Evolutionary conservation across 2,329 filamentous ascomycete species (phyloP).

Genomic region (Thyridium curvatum): DNA sequence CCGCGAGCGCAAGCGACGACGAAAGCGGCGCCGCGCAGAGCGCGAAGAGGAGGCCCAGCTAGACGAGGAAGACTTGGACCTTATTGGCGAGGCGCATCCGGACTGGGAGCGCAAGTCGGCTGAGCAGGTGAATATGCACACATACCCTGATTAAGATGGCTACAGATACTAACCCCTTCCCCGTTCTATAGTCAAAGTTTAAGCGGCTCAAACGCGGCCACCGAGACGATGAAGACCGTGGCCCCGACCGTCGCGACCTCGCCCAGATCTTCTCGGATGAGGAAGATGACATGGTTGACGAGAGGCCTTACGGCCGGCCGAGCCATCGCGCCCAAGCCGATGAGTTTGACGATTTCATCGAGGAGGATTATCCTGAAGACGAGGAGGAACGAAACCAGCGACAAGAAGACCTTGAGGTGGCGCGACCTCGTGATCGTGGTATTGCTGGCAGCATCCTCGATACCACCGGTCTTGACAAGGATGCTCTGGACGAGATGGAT

Average conservation of each 20-base stretch:
- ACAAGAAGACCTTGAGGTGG: slow-evolving; percentile 83
- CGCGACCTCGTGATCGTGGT: slow-evolving; percentile 67
- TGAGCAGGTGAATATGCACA: slow-evolving; percentile 54
- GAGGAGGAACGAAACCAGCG: slow-evolving; percentile 71
- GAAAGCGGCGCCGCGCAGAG: slow-evolving; percentile 70
- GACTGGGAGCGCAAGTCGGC: slow-evolving; percentile 62
- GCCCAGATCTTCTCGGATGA: slow-evolving; percentile 95
- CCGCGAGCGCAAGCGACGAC: slow-evolving; percentile 55
- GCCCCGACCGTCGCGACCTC: slow-evolving; percentile 62
- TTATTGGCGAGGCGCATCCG: slow-evolving; percentile 79
- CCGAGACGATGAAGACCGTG: slow-evolving; percentile 63
- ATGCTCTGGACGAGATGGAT: slow-evolving; percentile 91
- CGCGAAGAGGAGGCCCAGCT: slow-evolving; percentile 82
- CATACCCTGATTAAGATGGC: background rate
- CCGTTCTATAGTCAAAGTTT: slow-evolving; percentile 67
- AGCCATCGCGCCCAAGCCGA: slow-evolving; percentile 59
- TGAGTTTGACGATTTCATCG: slow-evolving; percentile 93
- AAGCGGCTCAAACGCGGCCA: slow-evolving; percentile 94
- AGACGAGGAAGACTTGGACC: slow-evolving; percentile 91
- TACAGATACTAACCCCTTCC: background rate
- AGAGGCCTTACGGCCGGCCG: slow-evolving; percentile 42
- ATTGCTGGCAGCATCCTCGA: slow-evolving; percentile 66
- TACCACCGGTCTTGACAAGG: slow-evolving; percentile 81
- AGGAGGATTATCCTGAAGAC: slow-evolving; percentile 88
- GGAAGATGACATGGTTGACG: slow-evolving; percentile 65